These are phyloP conservation scores for Waitea zeae DNA, from an alignment of 1,284 basidiomycete genomes.

Conservation along the genomic window DNA sequence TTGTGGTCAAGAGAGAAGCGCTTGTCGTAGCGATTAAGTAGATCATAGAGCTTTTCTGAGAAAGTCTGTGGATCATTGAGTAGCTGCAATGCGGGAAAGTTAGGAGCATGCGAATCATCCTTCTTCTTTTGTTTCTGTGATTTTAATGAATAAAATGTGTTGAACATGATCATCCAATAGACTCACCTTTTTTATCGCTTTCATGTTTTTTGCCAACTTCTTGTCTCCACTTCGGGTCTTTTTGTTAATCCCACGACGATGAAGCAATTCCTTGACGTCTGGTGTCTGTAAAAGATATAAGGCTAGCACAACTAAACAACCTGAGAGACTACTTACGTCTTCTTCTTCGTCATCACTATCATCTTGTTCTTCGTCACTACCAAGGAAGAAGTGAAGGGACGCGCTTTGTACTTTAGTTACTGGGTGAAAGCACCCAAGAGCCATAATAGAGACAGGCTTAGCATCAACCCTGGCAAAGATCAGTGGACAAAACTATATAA, in stretches of 20 bases:
- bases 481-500: not conserved
- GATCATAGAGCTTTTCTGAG: conserved; percentile 87
- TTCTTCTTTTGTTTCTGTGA: conserved; percentile 51
- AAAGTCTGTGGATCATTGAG: conserved; percentile 95
- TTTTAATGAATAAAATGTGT: not conserved
- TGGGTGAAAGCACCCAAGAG: conserved; percentile 88
- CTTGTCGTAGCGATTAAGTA: conserved; percentile 78
- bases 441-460: conserved; percentile 88
- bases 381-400: conserved; percentile 95
- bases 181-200: conserved; percentile 47
- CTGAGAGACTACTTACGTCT: conserved; percentile 23
- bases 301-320: conserved; percentile 3
- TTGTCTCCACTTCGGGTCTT: conserved; percentile 69
- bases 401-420: conserved; percentile 90
- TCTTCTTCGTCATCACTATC: conserved; percentile 62
- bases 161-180: not conserved
- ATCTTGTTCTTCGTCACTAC: conserved; percentile 55
- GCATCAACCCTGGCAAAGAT: conserved; percentile 54
- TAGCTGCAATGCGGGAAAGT: conserved; percentile 89
- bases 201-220: conserved; percentile 59
- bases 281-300: conserved; percentile 25
- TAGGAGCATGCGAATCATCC: conserved; percentile 30
- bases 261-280: conserved; percentile 60
- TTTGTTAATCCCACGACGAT: conserved; percentile 79
- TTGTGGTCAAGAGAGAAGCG: conserved; percentile 93